These are phyloP conservation scores for Tricholomella constricta DNA, from an alignment of 768 basidiomycete genomes.

Conservation along the genomic window DNA sequence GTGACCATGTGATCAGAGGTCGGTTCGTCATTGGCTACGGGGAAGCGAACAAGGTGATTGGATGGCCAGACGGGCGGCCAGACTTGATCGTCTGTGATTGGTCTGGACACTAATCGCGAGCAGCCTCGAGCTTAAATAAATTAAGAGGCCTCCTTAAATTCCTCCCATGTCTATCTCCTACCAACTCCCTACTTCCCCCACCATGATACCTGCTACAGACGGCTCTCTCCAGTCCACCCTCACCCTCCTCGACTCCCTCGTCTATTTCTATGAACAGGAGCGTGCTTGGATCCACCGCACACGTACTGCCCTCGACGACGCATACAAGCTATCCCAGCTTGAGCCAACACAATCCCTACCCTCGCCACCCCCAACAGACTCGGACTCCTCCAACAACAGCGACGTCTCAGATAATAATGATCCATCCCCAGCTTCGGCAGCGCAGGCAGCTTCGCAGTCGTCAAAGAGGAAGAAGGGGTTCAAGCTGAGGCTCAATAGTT, in stretches of 20 bases:
- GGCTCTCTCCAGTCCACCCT: constrained; percentile 49
- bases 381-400: constrained; percentile 2
- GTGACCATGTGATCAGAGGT: constrained; percentile 11
- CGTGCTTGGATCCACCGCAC: constrained; percentile 72
- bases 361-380: constrained; percentile 9
- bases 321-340: constrained; percentile 1
- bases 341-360: constrained; percentile 4
- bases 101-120: constrained; percentile 18
- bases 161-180: constrained; percentile 28
- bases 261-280: constrained; percentile 69
- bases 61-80: constrained; percentile 14
- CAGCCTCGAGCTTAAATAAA: not conserved
- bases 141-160: not conserved
- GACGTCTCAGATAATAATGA: constrained; percentile 5
- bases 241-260: constrained; percentile 62
- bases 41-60: constrained; percentile 9
- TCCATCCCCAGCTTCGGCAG: constrained; percentile 23
- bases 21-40: constrained; percentile 13
- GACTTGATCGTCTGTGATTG: constrained; percentile 18
- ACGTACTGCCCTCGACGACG: constrained; percentile 54
- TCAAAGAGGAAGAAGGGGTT: constrained; percentile 60
- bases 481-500: constrained; percentile 43
- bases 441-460: constrained; percentile 43
- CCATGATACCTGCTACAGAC: constrained; percentile 28
- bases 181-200: constrained; percentile 32